These are phyloP conservation scores for Fallopia convolvulus DNA, from an alignment of 148 eudicot species.

Conservation along the genomic window DNA sequence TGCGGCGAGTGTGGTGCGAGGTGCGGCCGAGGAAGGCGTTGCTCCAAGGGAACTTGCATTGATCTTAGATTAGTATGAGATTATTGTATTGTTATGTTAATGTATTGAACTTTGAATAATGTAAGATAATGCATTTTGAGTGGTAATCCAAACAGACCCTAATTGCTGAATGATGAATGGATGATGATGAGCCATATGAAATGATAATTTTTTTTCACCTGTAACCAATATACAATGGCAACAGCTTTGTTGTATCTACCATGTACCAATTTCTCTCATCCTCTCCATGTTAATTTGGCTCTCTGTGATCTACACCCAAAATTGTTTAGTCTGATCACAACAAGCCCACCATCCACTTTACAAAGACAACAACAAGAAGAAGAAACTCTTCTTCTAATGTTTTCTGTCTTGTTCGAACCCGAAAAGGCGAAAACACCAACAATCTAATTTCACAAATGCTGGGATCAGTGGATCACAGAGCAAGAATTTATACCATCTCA, in stretches of 20 bases:
- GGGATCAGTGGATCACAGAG: conserved; percentile 11
- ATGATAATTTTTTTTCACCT: background rate
- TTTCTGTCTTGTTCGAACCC: background rate
- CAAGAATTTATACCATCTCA: conserved; percentile 57
- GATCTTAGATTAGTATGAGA: conserved; percentile 1
- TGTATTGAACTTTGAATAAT: no score
- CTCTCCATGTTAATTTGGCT: background rate
- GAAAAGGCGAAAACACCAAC: background rate
- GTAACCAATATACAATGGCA: background rate
- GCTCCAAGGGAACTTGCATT: conserved; percentile 26
- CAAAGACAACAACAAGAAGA: background rate
- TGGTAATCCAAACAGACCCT: no score
- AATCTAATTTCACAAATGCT: background rate
- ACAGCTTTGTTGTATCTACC: conserved; percentile 2
- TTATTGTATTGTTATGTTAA: background rate
- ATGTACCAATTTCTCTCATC: background rate
- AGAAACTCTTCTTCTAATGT: background rate
- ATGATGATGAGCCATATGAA: background rate
- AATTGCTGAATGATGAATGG: no score
- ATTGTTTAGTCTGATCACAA: conserved; percentile 9
- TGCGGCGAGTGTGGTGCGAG: conserved; percentile 29
- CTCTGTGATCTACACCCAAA: conserved; percentile 1
- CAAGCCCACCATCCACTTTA: background rate
- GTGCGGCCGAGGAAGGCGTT: conserved; percentile 14
- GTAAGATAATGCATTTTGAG: no score